phyloP scores from a whole-genome alignment of 257 asterid species.

The Paraleonurus japonicus region DNA sequence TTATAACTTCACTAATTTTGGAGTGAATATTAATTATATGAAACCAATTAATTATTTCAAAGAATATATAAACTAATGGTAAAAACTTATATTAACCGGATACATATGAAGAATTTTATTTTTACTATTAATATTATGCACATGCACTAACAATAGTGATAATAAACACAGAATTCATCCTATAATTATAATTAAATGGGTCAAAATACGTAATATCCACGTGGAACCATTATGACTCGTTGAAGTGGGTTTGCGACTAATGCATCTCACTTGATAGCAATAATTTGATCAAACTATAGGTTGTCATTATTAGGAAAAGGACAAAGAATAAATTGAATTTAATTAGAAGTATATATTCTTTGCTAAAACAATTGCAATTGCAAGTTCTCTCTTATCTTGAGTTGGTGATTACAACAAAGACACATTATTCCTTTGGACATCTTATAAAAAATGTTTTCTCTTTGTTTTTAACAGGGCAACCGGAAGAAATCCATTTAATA shows the following conservation, averaged over 20 bases:
- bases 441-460: conserved; percentile 8
- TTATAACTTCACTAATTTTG: no score
- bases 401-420: conserved; percentile 29
- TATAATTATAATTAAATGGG: no score
- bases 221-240: neutral
- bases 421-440: conserved; percentile 25
- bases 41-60: no score
- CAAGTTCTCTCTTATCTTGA: conserved; percentile 39
- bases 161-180: no score
- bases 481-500: neutral
- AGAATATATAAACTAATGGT: neutral
- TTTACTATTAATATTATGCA: no score
- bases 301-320: conserved; percentile 32
- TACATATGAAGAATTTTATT: no score
- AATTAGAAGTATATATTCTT: conserved; percentile 31
- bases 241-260: neutral
- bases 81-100: no score
- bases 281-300: conserved; percentile 29
- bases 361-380: conserved; percentile 24
- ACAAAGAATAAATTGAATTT: conserved; percentile 28
- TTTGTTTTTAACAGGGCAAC: neutral
- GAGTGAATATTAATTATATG: neutral
- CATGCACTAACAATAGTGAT: no score
- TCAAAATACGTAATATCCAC: neutral
- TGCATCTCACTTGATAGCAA: conserved; percentile 18